Base-by-base conservation (phyloP, 169 alveolate genomes). In the Plasmodium blacklocki region DNA sequence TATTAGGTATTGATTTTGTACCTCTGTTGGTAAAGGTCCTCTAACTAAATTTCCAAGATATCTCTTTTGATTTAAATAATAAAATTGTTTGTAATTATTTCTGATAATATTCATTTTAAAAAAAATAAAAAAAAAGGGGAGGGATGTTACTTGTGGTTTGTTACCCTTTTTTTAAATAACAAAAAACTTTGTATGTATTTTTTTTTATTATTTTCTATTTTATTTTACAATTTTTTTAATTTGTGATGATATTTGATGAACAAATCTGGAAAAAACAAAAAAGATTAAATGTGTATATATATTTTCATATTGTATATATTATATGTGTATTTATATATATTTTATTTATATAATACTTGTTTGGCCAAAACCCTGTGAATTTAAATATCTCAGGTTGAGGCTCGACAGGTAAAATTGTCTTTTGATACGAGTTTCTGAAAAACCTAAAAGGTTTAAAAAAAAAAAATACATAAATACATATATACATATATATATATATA, bases 331-430 rank as follows among this genome's bases (percentile, higher is more conserved):
- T 29, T 59, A 32, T 11, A 26, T n/a, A 32, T 23, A 4, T n/a
- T 49, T 23, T 71, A 23, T 50, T 23, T n/a, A 8, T 56, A 21
- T 62, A 73, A 39, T 49, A 93, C 94, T 78, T 89, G 83, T 50
- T 60, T 2, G 96, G 92, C 96, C 96, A 93, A 67, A 93, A 93
- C 14, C 96, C 96, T 1, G 95, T 93, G 88, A 92, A 93, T 71
- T 88, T 70, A 74, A 74, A 74, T 52, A 18, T 15, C 5, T 59
- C 66, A 15, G 88, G 88, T 59, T 74, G 64, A 56, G 58, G 88
- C 73, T 74, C 74, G 23, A 59, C 18, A 19, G 88, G 88, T 58
- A 74, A 74, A 74, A 74, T 60, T 74, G 43, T 59, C 52, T 62
- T 74, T 43, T 74, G 88, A 50, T 74, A 74, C 21, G 43, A 60